Base-by-base conservation (phyloP, 805 yeast genomes). In the Kluyveromyces nonfermentans region DNA sequence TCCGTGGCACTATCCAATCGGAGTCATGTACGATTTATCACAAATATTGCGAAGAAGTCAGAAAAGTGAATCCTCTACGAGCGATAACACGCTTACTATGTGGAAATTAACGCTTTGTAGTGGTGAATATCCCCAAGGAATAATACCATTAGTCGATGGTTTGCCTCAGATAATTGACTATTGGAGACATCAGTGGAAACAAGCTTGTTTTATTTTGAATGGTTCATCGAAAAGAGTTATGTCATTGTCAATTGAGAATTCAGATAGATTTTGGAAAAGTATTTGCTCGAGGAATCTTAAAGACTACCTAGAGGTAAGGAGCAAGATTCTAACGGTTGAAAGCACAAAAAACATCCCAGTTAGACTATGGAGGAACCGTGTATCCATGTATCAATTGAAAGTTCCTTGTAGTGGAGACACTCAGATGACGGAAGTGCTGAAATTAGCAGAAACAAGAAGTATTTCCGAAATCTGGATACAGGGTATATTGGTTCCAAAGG, bases 171-270 rank as follows among this genome's bases (percentile, higher is more conserved):
- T 60, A 3, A 47, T 49, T 37, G 74, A 71, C 41, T 71, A 75
- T 40, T 80, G 93, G 81, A 65, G 80, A 47, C 88, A 90, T 57
- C 87, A 79, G 46, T 64, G 87, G 57, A 90, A 93, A 55, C 97
- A 90, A 56, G 74, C 87, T 4, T 78, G 87, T 54, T 86, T 72
- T 54, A 76, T 87, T 0, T 60, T 84, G 32, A 78, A 81, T 50
- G 95, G 95, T 0, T 74, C 77, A n/a, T 73, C 95, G 5, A 86
- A 83, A 48, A 73, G 78, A 2, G 75, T 90, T n/a, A 83, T 90
- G 95, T 71, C 71, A 20, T 64, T 90, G 43, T 75, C 93, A 5
- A 79, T 77, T 47, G 70, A 69, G 1, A 80, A 82, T 41, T 73
- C 90, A 0, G 62, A 67, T 19, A 55, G 56, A 1, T 66, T 87